Evolutionary conservation across 179 eudicot genomes (phyloP).

Genomic region (Sideroxylon spinosum): DNA sequence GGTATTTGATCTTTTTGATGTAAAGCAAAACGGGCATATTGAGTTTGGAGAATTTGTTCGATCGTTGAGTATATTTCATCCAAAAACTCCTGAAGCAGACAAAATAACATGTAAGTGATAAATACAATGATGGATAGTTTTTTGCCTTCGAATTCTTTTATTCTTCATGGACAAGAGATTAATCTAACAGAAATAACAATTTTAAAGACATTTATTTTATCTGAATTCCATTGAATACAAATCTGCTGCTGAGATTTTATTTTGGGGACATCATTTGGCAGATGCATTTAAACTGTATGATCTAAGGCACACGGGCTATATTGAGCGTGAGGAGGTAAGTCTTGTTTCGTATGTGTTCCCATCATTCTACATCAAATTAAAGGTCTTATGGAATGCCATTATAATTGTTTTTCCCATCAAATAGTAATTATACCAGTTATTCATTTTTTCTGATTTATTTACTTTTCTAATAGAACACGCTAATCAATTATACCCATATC

Average conservation of each 20-base stretch:
- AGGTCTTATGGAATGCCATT: not conserved
- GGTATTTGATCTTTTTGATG: slow-evolving; percentile 66
- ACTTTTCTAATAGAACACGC: not conserved
- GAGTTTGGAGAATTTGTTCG: slow-evolving; percentile 71
- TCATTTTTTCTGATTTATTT: not conserved
- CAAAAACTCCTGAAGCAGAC: slow-evolving; percentile 41
- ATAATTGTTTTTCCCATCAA: not conserved
- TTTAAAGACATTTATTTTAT: not conserved
- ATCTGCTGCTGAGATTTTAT: not conserved
- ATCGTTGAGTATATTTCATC: slow-evolving; percentile 58
- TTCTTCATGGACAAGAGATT: not conserved
- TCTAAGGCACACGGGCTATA: slow-evolving; percentile 60
- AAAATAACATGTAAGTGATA: slow-evolving; percentile 45
- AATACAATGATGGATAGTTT: not conserved
- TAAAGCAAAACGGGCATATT: slow-evolving; percentile 59
- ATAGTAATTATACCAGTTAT: not conserved
- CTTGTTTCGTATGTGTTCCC: not conserved
- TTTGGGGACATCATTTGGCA: slow-evolving; percentile 24
- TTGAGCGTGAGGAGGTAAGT: slow-evolving; percentile 57
- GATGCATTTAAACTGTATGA: slow-evolving; percentile 71
- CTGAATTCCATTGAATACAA: not conserved
- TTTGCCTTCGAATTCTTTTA: not conserved
- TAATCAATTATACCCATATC: not conserved
- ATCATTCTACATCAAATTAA: not conserved
- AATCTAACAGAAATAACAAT: not conserved